Conservation (phyloP, 2,329 filamentous ascomycete species). For the Acarospora socialis region DNA sequence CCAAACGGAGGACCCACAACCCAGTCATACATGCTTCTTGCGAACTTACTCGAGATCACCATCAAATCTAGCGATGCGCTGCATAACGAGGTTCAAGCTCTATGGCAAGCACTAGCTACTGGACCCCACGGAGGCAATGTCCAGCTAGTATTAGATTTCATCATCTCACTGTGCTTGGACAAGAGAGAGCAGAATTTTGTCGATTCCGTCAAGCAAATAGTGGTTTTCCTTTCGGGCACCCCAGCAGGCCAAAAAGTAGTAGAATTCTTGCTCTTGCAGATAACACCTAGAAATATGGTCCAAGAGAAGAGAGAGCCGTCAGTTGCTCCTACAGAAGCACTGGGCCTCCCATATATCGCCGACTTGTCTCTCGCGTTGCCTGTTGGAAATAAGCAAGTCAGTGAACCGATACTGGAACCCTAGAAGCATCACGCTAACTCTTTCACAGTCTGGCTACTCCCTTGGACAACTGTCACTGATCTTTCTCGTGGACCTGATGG, state of each 20-base stretch:
- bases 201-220: slow-evolving; percentile 93
- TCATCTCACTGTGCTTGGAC: slow-evolving; percentile 86
- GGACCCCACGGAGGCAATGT: slow-evolving; percentile 90
- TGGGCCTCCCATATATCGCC: slow-evolving; percentile 72
- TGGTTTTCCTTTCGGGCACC: slow-evolving; percentile 85
- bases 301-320: slow-evolving; percentile 63
- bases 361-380: slow-evolving; percentile 68
- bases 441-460: slow-evolving; percentile 57
- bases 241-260: slow-evolving; percentile 79
- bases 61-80: slow-evolving; percentile 77
- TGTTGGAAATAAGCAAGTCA: slow-evolving; percentile 69
- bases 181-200: slow-evolving; percentile 96
- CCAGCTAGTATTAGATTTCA: slow-evolving; percentile 85
- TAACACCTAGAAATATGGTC: slow-evolving; percentile 93
- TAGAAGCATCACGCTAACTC: slow-evolving; percentile 7
- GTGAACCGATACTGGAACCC: slow-evolving; percentile 7
- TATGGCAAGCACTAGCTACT: slow-evolving; percentile 93
- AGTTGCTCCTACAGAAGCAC: slow-evolving; percentile 57
- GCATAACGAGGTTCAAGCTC: slow-evolving; percentile 91
- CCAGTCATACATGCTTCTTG: slow-evolving; percentile 84
- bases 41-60: slow-evolving; percentile 91
- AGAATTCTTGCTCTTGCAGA: slow-evolving; percentile 81
- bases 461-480: slow-evolving; percentile 88
- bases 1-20: slow-evolving; percentile 82
- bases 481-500: slow-evolving; percentile 87